These are phyloP conservation scores for Theobroma grandiflorum DNA, from an alignment of 441 rosid species.

Conservation along the genomic window DNA sequence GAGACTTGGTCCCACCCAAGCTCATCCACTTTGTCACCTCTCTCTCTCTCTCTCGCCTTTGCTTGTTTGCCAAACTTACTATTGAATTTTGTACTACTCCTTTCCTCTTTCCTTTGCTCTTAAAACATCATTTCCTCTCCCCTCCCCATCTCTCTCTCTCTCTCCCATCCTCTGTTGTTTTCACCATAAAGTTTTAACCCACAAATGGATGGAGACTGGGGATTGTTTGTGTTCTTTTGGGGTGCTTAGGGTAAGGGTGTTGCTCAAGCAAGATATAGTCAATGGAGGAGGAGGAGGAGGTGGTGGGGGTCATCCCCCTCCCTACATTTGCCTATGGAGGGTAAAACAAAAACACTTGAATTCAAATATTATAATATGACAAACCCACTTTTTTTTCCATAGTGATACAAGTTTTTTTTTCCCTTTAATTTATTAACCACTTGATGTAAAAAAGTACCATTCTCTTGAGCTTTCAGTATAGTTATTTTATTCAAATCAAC, in stretches of 20 bases:
- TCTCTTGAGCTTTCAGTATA: background rate
- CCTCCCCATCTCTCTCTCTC: background rate
- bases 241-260: constrained; percentile 33
- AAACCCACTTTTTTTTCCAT: background rate
- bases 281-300: background rate
- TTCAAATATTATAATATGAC: background rate
- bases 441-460: constrained; percentile 5
- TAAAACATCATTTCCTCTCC: constrained; percentile 36
- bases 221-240: background rate
- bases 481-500: background rate
- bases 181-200: constrained; percentile 40
- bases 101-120: background rate
- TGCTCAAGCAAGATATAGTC: constrained; percentile 32
- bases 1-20: constrained; percentile 54
- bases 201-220: constrained; percentile 36
- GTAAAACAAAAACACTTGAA: background rate
- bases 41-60: constrained; percentile 31
- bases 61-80: constrained; percentile 51
- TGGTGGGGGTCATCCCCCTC: background rate
- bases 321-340: background rate
- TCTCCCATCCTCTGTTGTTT: constrained; percentile 44
- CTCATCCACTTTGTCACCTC: constrained; percentile 31
- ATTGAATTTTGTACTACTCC: background rate
- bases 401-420: background rate
- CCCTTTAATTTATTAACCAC: background rate